Percentiles rank a stretch among this genome's conserved stretches.
phyloP scores from a whole-genome alignment of 129 eudicot genomes.

The Flaveria robusta region DNA sequence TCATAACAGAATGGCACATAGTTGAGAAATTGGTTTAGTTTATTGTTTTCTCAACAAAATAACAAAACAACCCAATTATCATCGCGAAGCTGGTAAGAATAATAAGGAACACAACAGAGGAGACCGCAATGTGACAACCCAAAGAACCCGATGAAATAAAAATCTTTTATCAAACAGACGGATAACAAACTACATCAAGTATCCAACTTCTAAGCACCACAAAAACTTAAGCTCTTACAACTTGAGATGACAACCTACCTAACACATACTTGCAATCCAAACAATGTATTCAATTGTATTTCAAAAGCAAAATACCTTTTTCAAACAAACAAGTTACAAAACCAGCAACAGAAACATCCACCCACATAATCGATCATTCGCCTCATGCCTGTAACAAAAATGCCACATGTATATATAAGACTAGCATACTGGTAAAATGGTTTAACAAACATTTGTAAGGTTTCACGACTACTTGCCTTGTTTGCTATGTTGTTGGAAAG shows the following conservation, averaged over 20 bases:
- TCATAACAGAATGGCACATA: no score
- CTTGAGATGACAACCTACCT: constrained; percentile 19
- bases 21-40: no score
- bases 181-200: constrained; percentile 23
- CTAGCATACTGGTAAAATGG: not conserved
- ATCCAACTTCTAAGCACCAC: constrained; percentile 24
- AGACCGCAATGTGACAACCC: not conserved
- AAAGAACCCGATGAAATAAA: not conserved
- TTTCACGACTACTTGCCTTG: constrained; percentile 48
- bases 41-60: no score
- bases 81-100: not conserved
- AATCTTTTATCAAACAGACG: not conserved
- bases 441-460: not conserved
- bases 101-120: not conserved
- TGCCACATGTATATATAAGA: not conserved
- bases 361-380: not conserved
- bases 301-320: constrained; percentile 2
- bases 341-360: constrained; percentile 26
- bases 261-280: constrained; percentile 30
- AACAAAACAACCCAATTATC: not conserved
- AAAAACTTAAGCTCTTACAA: constrained; percentile 30
- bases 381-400: constrained; percentile 38
- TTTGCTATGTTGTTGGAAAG: constrained; percentile 98
- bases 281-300: constrained; percentile 21
- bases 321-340: constrained; percentile 27